Evolutionary conservation across 768 basidiomycete genomes (phyloP).

Genomic region (Boletales sp.): DNA sequence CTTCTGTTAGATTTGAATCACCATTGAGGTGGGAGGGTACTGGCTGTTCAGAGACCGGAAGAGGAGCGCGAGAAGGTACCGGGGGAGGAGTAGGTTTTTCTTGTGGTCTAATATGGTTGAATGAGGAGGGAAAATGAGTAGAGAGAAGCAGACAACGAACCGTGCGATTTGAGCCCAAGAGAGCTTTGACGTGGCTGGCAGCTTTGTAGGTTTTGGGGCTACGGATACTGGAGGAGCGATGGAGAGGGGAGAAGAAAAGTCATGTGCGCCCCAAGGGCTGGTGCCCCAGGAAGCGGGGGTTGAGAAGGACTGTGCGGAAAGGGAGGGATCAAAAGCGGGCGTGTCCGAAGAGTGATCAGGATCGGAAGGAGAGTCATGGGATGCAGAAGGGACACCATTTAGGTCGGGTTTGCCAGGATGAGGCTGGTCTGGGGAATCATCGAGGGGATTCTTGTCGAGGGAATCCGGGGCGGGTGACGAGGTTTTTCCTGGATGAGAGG

Average conservation of each 20-base stretch:
- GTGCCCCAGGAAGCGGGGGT: conserved; percentile 35
- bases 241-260: conserved; percentile 32
- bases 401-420: conserved; percentile 8
- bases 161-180: conserved; percentile 87
- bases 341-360: conserved; percentile 11
- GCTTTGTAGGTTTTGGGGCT: conserved; percentile 39
- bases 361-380: conserved; percentile 16
- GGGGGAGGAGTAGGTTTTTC: conserved; percentile 54
- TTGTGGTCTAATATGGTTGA: conserved; percentile 44
- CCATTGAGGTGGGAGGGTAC: conserved; percentile 25
- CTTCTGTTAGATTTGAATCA: conserved; percentile 33
- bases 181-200: conserved; percentile 70
- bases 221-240: conserved; percentile 20
- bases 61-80: conserved; percentile 12
- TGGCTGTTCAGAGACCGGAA: conserved; percentile 22
- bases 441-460: conserved; percentile 21
- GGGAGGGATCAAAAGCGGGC: conserved; percentile 7
- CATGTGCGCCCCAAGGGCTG: conserved; percentile 31
- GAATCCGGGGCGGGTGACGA: conserved; percentile 34
- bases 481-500: conserved; percentile 22
- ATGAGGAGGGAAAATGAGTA: not conserved
- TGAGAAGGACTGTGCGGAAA: conserved; percentile 15
- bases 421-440: conserved; percentile 17
- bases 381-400: conserved; percentile 9
- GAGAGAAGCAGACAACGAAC: conserved; percentile 22